These are phyloP conservation scores for Nephelium lappaceum DNA, from an alignment of 345 rosid genomes.

Conservation along the genomic window DNA sequence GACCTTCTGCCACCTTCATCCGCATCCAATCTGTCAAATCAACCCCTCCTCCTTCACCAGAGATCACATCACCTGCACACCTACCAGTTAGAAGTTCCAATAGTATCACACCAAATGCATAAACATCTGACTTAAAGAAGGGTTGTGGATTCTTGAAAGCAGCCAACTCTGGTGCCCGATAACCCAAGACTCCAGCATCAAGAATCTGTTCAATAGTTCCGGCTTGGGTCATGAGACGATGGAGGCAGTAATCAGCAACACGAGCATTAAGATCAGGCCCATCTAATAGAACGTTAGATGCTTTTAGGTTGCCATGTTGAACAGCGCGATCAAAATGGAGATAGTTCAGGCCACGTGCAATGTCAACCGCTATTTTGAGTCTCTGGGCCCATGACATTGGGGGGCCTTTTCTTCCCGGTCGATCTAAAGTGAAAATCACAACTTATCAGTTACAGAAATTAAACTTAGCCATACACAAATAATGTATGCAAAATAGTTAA, in stretches of 20 bases:
- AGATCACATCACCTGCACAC: constrained; percentile 92
- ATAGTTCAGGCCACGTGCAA: constrained; percentile 98
- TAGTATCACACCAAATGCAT: constrained; percentile 86
- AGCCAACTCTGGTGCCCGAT: constrained; percentile 92
- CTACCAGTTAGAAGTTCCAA: constrained; percentile 84
- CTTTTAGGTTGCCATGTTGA: constrained; percentile 96
- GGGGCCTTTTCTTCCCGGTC: constrained; percentile 91
- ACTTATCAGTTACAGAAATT: constrained; percentile 21
- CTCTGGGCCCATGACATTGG: constrained; percentile 83
- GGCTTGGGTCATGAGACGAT: constrained; percentile 93
- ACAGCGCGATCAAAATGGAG: constrained; percentile 97
- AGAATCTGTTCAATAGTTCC: constrained; percentile 92
- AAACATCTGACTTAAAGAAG: constrained; percentile 96
- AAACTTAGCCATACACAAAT: not conserved
- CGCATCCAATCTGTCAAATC: constrained; percentile 89
- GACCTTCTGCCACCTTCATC: constrained; percentile 66
- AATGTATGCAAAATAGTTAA: not conserved
- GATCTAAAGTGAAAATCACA: constrained; percentile 55
- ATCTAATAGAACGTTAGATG: constrained; percentile 78
- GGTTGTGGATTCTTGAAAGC: constrained; percentile 88
- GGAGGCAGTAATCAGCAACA: constrained; percentile 93
- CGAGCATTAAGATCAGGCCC: constrained; percentile 96
- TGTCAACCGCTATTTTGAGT: constrained; percentile 87
- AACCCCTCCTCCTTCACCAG: constrained; percentile 72
- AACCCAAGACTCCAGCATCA: constrained; percentile 92